Evolutionary conservation across 768 basidiomycete species (phyloP).

Genomic region (Collybiopsis confluens): DNA sequence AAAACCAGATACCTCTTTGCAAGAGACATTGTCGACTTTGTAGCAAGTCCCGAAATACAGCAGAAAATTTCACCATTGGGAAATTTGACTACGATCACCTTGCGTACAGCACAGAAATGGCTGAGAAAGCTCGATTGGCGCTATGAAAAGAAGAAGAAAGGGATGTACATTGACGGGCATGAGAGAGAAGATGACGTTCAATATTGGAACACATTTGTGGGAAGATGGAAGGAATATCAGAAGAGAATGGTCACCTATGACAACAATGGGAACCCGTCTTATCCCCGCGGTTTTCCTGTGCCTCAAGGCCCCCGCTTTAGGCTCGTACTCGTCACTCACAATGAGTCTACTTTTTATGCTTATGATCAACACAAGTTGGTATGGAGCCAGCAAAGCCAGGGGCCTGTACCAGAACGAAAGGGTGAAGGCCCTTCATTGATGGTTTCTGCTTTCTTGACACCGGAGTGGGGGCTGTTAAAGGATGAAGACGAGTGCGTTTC

Average conservation of each 20-base stretch:
- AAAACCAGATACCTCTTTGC: constrained; percentile 23
- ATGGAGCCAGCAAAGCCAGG: constrained; percentile 16
- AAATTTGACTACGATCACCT: constrained; percentile 14
- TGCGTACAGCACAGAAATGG: constrained; percentile 26
- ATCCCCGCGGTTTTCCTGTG: constrained; percentile 18
- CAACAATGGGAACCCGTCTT: constrained; percentile 20
- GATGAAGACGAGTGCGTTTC: neutral
- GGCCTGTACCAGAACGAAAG: constrained; percentile 19
- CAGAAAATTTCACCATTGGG: constrained; percentile 6
- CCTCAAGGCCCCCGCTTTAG: constrained; percentile 11
- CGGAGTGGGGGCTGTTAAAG: constrained; percentile 19
- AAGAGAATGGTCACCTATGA: constrained; percentile 18
- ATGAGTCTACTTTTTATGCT: constrained; percentile 26
- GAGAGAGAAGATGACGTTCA: constrained; percentile 31
- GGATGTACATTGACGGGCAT: constrained; percentile 36
- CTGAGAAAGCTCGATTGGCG: constrained; percentile 28
- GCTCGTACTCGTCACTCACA: constrained; percentile 17
- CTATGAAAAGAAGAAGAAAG: constrained; percentile 23
- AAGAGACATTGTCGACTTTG: constrained; percentile 26
- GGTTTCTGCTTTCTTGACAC: constrained; percentile 26
- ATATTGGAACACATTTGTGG: constrained; percentile 24
- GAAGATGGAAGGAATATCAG: constrained; percentile 21
- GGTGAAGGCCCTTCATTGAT: constrained; percentile 27
- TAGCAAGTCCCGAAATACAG: constrained; percentile 22
- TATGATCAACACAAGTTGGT: constrained; percentile 19